Conservation (phyloP, 805 yeast species). For the Zygosaccharomyces bisporus region DNA sequence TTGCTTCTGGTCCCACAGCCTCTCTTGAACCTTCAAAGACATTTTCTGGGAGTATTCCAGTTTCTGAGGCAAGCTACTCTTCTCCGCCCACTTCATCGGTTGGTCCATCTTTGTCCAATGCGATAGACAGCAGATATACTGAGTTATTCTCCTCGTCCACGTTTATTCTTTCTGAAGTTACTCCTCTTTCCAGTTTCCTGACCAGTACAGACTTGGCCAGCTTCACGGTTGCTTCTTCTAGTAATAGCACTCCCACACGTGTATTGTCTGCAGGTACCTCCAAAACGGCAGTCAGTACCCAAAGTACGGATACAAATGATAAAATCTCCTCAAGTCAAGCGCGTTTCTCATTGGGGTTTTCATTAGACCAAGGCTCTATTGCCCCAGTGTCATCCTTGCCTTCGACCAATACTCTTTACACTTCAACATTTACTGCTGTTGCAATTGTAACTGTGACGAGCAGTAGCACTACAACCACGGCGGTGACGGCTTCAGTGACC, state of each 20-base stretch:
- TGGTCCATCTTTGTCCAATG: background rate
- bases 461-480: slow-evolving; percentile 6
- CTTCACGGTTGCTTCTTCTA: background rate
- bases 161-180: slow-evolving; percentile 7
- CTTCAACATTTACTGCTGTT: slow-evolving; percentile 6
- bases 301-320: background rate
- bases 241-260: background rate
- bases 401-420: background rate
- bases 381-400: background rate
- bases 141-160: background rate
- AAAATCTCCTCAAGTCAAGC: slow-evolving; percentile 3
- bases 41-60: too few species aligned
- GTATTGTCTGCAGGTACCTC: background rate
- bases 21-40: too few species aligned
- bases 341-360: slow-evolving; percentile 1
- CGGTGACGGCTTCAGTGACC: slow-evolving; percentile 5
- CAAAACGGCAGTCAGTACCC: background rate
- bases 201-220: background rate
- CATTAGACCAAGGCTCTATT: slow-evolving; percentile 1
- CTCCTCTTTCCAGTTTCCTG: background rate
- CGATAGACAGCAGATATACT: background rate
- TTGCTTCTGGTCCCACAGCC: background rate
- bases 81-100: too few species aligned
- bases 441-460: slow-evolving; percentile 2
- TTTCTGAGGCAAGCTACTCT: too few species aligned